These are phyloP conservation scores for Liriodendron chinense DNA, from an alignment of 164 flowering plant species.

Conservation along the genomic window DNA sequence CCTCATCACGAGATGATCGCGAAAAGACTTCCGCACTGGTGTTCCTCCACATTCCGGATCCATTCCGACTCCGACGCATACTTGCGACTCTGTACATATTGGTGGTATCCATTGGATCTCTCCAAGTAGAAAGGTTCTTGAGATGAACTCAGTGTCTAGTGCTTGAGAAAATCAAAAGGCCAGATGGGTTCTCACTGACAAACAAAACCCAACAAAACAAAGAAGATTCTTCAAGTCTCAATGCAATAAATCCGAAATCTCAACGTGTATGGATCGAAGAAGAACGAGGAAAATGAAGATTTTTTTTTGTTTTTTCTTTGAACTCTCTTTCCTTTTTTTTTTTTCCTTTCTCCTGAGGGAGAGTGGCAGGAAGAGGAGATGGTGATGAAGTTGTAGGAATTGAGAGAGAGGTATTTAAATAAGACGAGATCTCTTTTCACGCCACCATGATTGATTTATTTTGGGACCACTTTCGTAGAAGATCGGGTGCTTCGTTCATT, in stretches of 20 bases:
- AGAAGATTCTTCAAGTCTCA: conserved; percentile 1
- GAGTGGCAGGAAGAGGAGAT: not conserved
- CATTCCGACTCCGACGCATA: conserved; percentile 29
- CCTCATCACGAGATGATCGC: conserved; percentile 47
- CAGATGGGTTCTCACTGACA: not conserved
- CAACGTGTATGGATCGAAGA: not conserved
- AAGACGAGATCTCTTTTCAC: not conserved
- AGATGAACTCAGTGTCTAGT: not conserved
- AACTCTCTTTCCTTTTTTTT: not conserved
- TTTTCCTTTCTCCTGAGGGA: not conserved
- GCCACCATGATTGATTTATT: too few relatives aligned
- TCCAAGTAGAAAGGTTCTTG: not conserved
- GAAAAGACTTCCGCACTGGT: conserved; percentile 47
- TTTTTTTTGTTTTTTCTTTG: not conserved
- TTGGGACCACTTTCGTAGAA: too few relatives aligned
- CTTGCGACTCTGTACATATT: conserved; percentile 26
- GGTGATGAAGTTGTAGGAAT: not conserved
- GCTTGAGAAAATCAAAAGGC: not conserved
- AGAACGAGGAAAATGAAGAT: not conserved
- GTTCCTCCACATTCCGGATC: conserved; percentile 45
- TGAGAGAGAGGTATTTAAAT: not conserved
- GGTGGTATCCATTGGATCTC: conserved; percentile 11
- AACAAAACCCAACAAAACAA: not conserved
- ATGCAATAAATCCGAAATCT: not conserved
- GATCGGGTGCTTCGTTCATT: too few relatives aligned